Evolutionary conservation across 2,329 filamentous ascomycete genomes (phyloP), one percentile per base, ranked within the genome.

Genomic region (Xylariomycetidae sp.): DNA sequence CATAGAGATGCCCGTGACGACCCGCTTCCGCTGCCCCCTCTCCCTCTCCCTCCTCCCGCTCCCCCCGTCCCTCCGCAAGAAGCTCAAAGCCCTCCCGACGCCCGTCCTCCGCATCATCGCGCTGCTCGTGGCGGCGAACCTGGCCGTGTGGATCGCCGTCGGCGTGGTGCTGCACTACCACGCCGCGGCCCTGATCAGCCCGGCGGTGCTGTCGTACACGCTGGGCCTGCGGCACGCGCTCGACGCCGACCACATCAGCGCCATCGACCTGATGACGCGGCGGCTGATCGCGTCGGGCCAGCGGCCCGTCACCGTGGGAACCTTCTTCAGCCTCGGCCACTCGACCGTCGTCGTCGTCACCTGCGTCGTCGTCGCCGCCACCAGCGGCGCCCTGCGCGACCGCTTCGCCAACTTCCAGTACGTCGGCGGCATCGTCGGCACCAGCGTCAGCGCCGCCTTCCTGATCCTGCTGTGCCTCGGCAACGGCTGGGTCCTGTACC

Each of bases 201-300:
- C 88, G 3, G 87, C 88, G 2, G 80, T 89, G 2, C 74, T 97
- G 1, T 82, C 89, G 16, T 97, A 94, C 59, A 87, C 87, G 0
- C 74, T 97, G 9, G 90, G 90, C 3, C 74, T 97, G 10, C 83
- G 90, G 26, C 90, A 97, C 67, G 90, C 90, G n/a, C 77, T 97
- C 27, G 92, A 97, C 54, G 92, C 90, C n/a, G 90, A 97, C 61
- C 92, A 97, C 58, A 76, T 74, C 51, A 63, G 63, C 49, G 90
- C 89, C 43, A 98, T 97, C 51, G 90, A 97, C 61, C 74, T 97
- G 23, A 94, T 94, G 82, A 97, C 92, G 1, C 76, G 92, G 3
- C 80, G 90, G 6, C 76, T 97, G 16, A 79, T 97, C 23, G 89
- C 89, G 1, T 77, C 85, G 0, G 88, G 88, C 13, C 87, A 92